Evolutionary conservation across 1,284 basidiomycete species (phyloP), one percentile per base, ranked within the genome.

Genomic region (Heimioporus punctisporus): DNA sequence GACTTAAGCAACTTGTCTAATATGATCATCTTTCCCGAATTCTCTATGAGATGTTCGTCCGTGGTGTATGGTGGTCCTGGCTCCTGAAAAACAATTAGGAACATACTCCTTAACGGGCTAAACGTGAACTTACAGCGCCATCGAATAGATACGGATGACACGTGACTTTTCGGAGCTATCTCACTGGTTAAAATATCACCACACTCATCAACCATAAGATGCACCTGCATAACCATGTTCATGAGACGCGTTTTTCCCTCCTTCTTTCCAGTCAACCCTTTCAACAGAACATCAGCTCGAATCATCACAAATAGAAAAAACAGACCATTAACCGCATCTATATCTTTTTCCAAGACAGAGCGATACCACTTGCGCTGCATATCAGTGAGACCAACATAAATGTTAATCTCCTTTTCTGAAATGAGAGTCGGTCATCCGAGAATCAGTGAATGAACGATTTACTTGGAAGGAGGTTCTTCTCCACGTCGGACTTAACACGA

Each of bases 281-380:
- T 52, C 12, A 4, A 14, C 28, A 19, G 44, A 50, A 41, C 7
- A 43, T 43, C 12, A 53, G 31, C 52, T 42, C 39, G 24, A 27
- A 25, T 12, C 0, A 24, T 31, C 46, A 10, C 23, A 3, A 47
- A 11, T 44, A 19, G 10, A 47, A 4, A 28, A 11, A 23, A 56
- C 44, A 25, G 46, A 84, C 95, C 94, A 68, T 98, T 99, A 52
- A 99, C 97, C 12, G 97, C 97, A 68, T 99, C 97, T 54, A 99
- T 98, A 72, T 99, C 97, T 77, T 99, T 98, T 75, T 99, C 95
- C 52, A 99, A 75, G 6, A 99, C 92, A 37, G 90, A 94, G 41
- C 93, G 87, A 73, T 97, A 97, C 97, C 97, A 99, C 71, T 95
- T 98, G 45, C 95, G 81, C 73, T 99, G 97, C 95, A 99, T 97